These are phyloP conservation scores for Rhytidhysteron rufulum DNA, from an alignment of 2,329 filamentous ascomycete genomes.

Conservation along the genomic window DNA sequence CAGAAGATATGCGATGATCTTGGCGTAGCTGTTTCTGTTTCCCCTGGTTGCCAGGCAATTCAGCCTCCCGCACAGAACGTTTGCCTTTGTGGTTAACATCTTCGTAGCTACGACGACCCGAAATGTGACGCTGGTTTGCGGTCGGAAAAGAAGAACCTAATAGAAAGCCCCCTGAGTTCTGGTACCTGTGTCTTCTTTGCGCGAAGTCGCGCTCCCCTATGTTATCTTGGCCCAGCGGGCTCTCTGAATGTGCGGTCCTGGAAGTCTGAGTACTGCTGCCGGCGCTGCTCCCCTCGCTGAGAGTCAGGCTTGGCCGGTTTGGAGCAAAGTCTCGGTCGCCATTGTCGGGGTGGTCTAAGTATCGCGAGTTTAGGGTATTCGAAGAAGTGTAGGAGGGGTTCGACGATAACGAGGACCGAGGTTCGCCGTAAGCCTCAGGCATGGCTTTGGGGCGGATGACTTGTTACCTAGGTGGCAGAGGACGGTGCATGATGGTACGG, in stretches of 20 bases:
- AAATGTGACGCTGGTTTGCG: slow-evolving; percentile 21
- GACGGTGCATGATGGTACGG: too few relatives aligned
- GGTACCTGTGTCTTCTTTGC: slow-evolving; percentile 23
- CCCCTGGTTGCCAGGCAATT: slow-evolving; percentile 22
- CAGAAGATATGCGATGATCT: slow-evolving; percentile 9
- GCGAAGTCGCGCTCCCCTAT: slow-evolving; percentile 30
- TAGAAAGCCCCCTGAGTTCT: slow-evolving; percentile 42
- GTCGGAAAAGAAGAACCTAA: slow-evolving; percentile 40
- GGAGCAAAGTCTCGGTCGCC: slow-evolving; percentile 25
- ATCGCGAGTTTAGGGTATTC: slow-evolving; percentile 26
- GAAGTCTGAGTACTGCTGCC: slow-evolving; percentile 5
- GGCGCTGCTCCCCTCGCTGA: slow-evolving; percentile 11
- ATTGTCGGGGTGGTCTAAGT: slow-evolving; percentile 19
- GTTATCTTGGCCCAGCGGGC: slow-evolving; percentile 17
- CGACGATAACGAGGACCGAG: slow-evolving; percentile 29
- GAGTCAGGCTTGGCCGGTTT: slow-evolving; percentile 12
- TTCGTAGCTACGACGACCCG: slow-evolving; percentile 20
- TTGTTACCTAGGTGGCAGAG: neutral
- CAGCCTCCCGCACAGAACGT: slow-evolving; percentile 29
- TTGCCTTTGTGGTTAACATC: slow-evolving; percentile 36
- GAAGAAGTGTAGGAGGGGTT: slow-evolving; percentile 30
- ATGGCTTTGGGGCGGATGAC: slow-evolving; percentile 11
- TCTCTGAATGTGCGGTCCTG: slow-evolving; percentile 9
- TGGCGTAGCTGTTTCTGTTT: slow-evolving; percentile 35
- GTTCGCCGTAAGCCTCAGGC: slow-evolving; percentile 30